Base-by-base conservation (phyloP, 148 eudicot genomes). In the Vaccinium myrtillus region DNA sequence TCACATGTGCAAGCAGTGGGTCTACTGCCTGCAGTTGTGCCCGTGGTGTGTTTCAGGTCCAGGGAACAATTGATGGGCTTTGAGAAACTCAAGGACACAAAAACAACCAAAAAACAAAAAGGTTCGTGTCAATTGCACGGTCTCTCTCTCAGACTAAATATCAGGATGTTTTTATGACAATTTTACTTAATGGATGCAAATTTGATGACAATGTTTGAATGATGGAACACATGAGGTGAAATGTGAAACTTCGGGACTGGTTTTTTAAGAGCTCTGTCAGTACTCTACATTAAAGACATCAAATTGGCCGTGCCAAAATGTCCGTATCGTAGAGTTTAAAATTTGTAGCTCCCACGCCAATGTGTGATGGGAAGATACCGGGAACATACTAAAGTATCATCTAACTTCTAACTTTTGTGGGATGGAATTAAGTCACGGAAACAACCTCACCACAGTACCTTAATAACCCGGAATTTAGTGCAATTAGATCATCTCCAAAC, bases 1-100 rank as follows among this genome's bases (percentile, higher is more conserved):
- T 21, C 86, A 79, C 86, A 84, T 84, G 86, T 58, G n/a, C 12
- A 5, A 6, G 54, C 2, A 54, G 51, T 70, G 56, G 36, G 48
- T 15, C 25, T 25, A 46, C 75, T 74, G 32, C 53, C 75, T 74
- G 32, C 53, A 9, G 10, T 84, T 54, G 55, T 19, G 32, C 53
- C 78, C 82, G 77, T 84, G 77, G n/a, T 50, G n/a, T 67, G 32
- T 67, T 84, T 75, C 23, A 6, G 19, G 51, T 67, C 51, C 59
- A 14, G 15, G 51, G 27, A 16, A 51, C n/a, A 61, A 1, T 65
- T 65, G 63, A 51, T 46, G 50, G 14, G 39, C 6, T 36, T 10
- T 27, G 49, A 8, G 21, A 75, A 74, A 55, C 13, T 75, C 46
- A 3, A 43, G 53, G 36, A 75, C 8, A 46, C 25, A 9, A 18